phyloP scores from a whole-genome alignment of 352 stramenopile species.

The Globisporangium splendens region DNA sequence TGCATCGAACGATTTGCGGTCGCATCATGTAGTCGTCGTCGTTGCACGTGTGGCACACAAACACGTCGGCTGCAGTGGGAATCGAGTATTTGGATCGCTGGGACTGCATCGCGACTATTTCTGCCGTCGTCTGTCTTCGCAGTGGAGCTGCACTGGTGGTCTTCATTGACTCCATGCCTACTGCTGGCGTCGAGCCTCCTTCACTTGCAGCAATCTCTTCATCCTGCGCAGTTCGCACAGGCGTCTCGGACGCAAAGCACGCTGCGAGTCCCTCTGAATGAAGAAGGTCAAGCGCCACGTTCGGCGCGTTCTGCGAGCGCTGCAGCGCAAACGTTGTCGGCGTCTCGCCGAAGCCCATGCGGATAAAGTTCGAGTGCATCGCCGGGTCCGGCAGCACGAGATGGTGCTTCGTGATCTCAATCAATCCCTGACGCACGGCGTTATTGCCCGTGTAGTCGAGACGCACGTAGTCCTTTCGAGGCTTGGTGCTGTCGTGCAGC shows the following conservation, averaged over 20 bases:
- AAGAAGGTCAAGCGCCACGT: slow-evolving; percentile 69
- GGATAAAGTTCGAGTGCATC: slow-evolving; percentile 82
- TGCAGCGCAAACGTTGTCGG: slow-evolving; percentile 77
- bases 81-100: slow-evolving; percentile 49
- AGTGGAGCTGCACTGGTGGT: slow-evolving; percentile 13
- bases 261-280: slow-evolving; percentile 57
- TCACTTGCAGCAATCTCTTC: slow-evolving; percentile 20
- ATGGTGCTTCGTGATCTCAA: slow-evolving; percentile 83
- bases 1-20: slow-evolving; percentile 64
- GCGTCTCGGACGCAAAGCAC: slow-evolving; percentile 40
- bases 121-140: slow-evolving; percentile 57
- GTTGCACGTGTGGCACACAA: slow-evolving; percentile 52
- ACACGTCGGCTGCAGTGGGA: slow-evolving; percentile 24
- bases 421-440: slow-evolving; percentile 60
- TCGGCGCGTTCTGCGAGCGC: slow-evolving; percentile 70
- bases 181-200: slow-evolving; percentile 5
- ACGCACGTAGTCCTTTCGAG: slow-evolving; percentile 30
- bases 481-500: slow-evolving; percentile 51
- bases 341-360: slow-evolving; percentile 73
- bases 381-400: slow-evolving; percentile 65
- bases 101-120: slow-evolving; percentile 72
- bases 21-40: slow-evolving; percentile 86
- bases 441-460: slow-evolving; percentile 71
- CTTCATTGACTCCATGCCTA: slow-evolving; percentile 10
- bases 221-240: slow-evolving; percentile 13